Percentiles rank a stretch among this genome's conserved stretches.
Evolutionary conservation across 371 early-diverging fungal genomes (phyloP).

Genomic region (Mucor circinelloides): DNA sequence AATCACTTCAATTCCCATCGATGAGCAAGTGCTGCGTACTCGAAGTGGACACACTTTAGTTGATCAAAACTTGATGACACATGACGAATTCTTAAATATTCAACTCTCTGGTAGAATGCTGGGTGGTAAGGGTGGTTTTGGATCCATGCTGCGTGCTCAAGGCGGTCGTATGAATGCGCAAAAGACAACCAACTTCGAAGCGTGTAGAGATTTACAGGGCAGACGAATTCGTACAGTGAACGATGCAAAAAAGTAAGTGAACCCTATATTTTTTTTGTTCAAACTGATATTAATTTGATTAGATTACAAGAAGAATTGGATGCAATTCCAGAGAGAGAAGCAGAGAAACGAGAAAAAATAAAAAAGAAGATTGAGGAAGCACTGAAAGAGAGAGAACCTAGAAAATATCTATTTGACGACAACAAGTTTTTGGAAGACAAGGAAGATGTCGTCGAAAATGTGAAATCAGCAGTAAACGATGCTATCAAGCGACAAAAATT

Average conservation of each 20-base stretch:
- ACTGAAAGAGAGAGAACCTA: slow-evolving; percentile 65
- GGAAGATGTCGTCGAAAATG: slow-evolving; percentile 74
- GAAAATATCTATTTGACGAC: slow-evolving; percentile 85
- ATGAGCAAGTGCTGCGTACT: slow-evolving; percentile 52
- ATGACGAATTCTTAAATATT: background rate
- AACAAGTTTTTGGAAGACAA: slow-evolving; percentile 71
- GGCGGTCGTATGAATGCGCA: slow-evolving; percentile 91
- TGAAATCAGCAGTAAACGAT: slow-evolving; percentile 68
- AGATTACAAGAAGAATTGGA: slow-evolving; percentile 83
- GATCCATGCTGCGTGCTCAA: slow-evolving; percentile 92
- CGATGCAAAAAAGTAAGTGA: slow-evolving; percentile 81
- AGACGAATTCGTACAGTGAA: slow-evolving; percentile 87
- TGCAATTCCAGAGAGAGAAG: slow-evolving; percentile 71
- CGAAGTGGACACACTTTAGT: slow-evolving; percentile 40
- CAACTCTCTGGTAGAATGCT: slow-evolving; percentile 45
- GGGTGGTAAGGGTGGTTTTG: slow-evolving; percentile 98
- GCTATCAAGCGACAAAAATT: slow-evolving; percentile 45
- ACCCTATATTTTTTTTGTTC: background rate
- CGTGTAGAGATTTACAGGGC: slow-evolving; percentile 93
- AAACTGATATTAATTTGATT: background rate
- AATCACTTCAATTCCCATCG: slow-evolving; percentile 42
- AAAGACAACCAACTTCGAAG: slow-evolving; percentile 91
- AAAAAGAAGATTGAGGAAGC: slow-evolving; percentile 84
- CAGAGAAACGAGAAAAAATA: slow-evolving; percentile 65
- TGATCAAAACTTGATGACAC: slow-evolving; percentile 28